phyloP scores from a whole-genome alignment of 2,329 filamentous ascomycete genomes.

The Aspergillus amoenus region DNA sequence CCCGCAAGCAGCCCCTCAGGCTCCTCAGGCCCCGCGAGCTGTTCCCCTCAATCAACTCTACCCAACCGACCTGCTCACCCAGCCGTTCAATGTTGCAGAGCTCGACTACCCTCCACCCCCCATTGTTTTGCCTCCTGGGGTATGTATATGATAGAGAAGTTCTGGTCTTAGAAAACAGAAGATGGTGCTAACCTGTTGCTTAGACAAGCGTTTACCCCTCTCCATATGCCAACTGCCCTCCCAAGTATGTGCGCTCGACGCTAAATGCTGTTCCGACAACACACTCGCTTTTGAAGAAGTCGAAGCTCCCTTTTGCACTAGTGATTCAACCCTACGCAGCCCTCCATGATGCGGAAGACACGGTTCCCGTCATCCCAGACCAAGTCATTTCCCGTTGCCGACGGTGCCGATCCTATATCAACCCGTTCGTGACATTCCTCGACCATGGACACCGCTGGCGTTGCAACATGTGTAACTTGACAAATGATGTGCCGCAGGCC shows the following conservation, averaged over 20 bases:
- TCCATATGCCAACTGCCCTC: conserved; percentile 82
- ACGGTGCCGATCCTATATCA: conserved; percentile 95
- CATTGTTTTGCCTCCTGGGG: conserved; percentile 87
- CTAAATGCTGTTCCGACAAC: conserved; percentile 92
- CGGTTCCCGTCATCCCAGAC: conserved; percentile 87
- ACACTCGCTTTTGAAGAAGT: conserved; percentile 91
- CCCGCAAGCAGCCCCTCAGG: conserved; percentile 23
- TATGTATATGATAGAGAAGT: conserved; percentile 51
- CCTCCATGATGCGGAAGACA: conserved; percentile 88
- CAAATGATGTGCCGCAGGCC: conserved; percentile 97
- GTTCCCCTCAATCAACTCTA: conserved; percentile 79
- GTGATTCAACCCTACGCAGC: conserved; percentile 94
- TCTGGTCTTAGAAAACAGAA: not conserved
- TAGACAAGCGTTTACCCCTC: conserved; percentile 90
- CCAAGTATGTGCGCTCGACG: conserved; percentile 93
- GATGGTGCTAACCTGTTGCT: conserved; percentile 40
- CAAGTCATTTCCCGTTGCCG: conserved; percentile 96
- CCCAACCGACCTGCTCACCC: conserved; percentile 84
- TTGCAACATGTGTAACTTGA: conserved; percentile 99
- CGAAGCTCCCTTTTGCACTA: conserved; percentile 89
- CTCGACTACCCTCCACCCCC: conserved; percentile 87
- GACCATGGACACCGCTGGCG: conserved; percentile 97
- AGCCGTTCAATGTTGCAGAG: conserved; percentile 92
- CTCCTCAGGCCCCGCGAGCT: conserved; percentile 50
- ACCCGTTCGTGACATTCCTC: conserved; percentile 93